These are phyloP conservation scores for Debaryomycetaceae sp. DNA, from an alignment of 1,139 yeast species.

Conservation along the genomic window DNA sequence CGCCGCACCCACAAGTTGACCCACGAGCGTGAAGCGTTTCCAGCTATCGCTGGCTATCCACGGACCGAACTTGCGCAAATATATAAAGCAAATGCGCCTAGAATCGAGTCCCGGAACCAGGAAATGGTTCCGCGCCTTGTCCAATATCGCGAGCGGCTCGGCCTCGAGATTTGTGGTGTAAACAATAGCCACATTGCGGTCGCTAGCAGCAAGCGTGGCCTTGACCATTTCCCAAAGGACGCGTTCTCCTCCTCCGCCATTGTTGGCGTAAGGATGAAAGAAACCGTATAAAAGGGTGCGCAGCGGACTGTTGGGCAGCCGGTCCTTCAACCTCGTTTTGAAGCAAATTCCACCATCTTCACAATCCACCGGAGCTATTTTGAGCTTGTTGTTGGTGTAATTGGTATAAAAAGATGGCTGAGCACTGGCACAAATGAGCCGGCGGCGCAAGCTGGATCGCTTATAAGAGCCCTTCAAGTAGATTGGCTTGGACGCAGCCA, in stretches of 20 bases:
- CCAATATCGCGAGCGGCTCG: slow-evolving; percentile 42
- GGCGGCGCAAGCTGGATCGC: slow-evolving; percentile 38
- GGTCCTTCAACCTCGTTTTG: slow-evolving; percentile 19
- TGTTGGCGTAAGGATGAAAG: slow-evolving; percentile 92
- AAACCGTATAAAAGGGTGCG: slow-evolving; percentile 58
- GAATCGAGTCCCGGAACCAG: slow-evolving; percentile 40
- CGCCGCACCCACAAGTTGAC: slow-evolving; percentile 78
- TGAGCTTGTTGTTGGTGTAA: slow-evolving; percentile 27
- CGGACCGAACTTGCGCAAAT: slow-evolving; percentile 43
- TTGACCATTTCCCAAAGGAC: slow-evolving; percentile 92
- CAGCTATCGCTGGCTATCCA: slow-evolving; percentile 65
- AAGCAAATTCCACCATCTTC: slow-evolving; percentile 13
- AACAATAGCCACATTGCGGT: slow-evolving; percentile 51
- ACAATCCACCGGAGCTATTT: slow-evolving; percentile 21
- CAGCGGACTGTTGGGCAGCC: slow-evolving; percentile 25
- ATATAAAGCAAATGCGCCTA: slow-evolving; percentile 59
- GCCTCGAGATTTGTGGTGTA: slow-evolving; percentile 64
- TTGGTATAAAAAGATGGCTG: slow-evolving; percentile 41
- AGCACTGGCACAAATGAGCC: slow-evolving; percentile 39
- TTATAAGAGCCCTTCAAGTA: slow-evolving; percentile 28
- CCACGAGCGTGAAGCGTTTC: slow-evolving; percentile 71
- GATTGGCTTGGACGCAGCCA: slow-evolving; percentile 23
- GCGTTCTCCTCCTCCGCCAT: slow-evolving; percentile 97
- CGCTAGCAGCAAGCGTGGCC: slow-evolving; percentile 46
- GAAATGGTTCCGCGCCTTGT: slow-evolving; percentile 52